Evolutionary conservation across 2,329 filamentous ascomycete species (phyloP).

Genomic region (Fusarium oligoseptatum): DNA sequence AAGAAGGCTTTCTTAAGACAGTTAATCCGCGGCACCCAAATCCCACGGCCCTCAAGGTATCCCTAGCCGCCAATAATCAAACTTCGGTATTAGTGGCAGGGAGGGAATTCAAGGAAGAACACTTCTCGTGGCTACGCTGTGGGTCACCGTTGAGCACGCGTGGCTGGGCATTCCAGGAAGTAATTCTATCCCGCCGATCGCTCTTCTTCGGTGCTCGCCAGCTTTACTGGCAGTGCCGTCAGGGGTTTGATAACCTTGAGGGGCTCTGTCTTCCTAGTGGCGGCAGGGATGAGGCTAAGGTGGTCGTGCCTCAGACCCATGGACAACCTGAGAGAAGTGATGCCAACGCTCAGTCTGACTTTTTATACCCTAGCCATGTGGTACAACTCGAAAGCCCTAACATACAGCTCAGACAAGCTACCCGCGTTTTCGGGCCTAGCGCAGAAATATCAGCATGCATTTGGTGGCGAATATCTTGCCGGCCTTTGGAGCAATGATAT

Average conservation of each 20-base stretch:
- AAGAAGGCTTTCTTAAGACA: background rate
- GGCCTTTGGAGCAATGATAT: background rate
- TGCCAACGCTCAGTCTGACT: background rate
- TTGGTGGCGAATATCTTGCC: background rate
- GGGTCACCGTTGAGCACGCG: background rate
- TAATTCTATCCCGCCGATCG: background rate
- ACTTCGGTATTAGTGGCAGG: background rate
- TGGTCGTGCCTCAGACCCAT: too few relatives aligned
- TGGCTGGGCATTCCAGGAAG: background rate
- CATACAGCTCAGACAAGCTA: background rate
- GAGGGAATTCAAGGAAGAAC: background rate
- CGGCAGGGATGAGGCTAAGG: too few relatives aligned
- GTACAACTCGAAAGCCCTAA: background rate
- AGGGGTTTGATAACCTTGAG: background rate
- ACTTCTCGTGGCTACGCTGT: too few relatives aligned
- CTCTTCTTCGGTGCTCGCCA: background rate
- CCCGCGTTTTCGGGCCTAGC: background rate
- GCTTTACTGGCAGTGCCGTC: background rate
- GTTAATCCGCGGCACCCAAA: background rate
- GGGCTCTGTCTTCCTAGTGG: too few relatives aligned
- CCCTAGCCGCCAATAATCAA: fast-evolving
- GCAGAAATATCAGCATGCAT: background rate
- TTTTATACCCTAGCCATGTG: background rate
- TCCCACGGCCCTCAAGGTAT: background rate
- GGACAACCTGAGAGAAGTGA: background rate